phyloP scores from a whole-genome alignment of 176 grass and related monocot species.

The Carex myosuroides region DNA sequence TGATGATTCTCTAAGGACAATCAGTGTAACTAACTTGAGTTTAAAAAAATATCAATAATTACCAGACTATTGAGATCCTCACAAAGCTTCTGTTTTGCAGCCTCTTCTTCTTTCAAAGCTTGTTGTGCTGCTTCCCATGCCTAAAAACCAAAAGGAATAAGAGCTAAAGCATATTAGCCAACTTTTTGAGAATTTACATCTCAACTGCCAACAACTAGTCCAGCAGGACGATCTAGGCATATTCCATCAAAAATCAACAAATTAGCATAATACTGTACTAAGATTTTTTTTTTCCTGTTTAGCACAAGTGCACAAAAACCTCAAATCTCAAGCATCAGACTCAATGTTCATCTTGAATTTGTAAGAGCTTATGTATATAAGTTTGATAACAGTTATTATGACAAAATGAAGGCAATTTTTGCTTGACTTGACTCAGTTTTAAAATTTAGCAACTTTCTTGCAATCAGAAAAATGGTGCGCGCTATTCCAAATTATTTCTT shows the following conservation, averaged over 20 bases:
- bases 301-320: not conserved
- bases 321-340: not conserved
- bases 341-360: not conserved
- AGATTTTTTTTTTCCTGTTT: not conserved
- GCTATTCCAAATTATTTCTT: too few relatives aligned
- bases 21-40: not conserved
- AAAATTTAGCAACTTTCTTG: not conserved
- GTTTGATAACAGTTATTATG: not conserved
- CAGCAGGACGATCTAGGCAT: not conserved
- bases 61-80: conserved; percentile 80
- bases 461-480: not conserved
- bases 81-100: conserved; percentile 73
- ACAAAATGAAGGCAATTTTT: not conserved
- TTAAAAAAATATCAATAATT: conserved; percentile 19
- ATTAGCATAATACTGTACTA: not conserved
- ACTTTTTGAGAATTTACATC: not conserved
- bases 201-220: not conserved
- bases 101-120: conserved; percentile 78
- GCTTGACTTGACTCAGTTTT: not conserved
- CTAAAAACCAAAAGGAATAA: conserved; percentile 26
- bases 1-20: not conserved
- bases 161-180: not conserved
- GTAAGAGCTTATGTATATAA: not conserved
- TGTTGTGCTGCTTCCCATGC: conserved; percentile 73
- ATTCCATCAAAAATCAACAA: not conserved